Conservation (phyloP, 805 yeast species). For the Zygoascus ofunaensis region DNA sequence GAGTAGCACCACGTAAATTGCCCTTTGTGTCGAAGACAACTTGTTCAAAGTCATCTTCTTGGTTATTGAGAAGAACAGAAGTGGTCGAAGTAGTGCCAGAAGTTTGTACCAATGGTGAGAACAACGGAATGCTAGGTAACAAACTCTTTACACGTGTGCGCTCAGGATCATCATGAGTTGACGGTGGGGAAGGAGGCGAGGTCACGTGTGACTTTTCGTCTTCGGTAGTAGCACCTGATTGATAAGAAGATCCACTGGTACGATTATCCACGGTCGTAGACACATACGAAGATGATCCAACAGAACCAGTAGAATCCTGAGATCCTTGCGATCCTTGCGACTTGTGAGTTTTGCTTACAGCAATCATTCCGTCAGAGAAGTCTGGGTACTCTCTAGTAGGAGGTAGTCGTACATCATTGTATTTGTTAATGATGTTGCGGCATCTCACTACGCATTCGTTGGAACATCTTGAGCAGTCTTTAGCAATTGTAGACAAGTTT, state of each 20-base stretch:
- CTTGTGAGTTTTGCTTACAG: neutral
- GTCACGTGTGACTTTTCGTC: neutral
- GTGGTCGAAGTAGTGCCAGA: neutral
- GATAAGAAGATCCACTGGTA: neutral
- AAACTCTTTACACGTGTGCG: conserved; percentile 2
- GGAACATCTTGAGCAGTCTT: conserved; percentile 27
- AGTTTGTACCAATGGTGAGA: neutral
- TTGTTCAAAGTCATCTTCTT: conserved; percentile 1
- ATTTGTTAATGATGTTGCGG: conserved; percentile 18
- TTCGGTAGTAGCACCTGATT: neutral
- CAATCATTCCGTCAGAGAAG: conserved; percentile 19
- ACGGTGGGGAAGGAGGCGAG: neutral
- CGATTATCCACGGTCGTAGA: neutral
- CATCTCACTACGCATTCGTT: conserved; percentile 28
- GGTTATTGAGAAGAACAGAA: neutral
- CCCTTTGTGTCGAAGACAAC: conserved; percentile 17
- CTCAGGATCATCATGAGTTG: neutral
- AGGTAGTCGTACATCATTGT: conserved; percentile 27
- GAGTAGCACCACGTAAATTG: conserved; percentile 27
- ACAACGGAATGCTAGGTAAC: conserved; percentile 5
- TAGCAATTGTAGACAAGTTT: conserved; percentile 22
- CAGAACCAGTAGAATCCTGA: neutral
- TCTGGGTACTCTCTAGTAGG: conserved; percentile 23
- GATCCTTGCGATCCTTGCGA: neutral
- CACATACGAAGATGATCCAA: neutral